These are phyloP conservation scores for Graphium sp. DNA, from an alignment of 2,329 filamentous ascomycete species.

Conservation along the genomic window DNA sequence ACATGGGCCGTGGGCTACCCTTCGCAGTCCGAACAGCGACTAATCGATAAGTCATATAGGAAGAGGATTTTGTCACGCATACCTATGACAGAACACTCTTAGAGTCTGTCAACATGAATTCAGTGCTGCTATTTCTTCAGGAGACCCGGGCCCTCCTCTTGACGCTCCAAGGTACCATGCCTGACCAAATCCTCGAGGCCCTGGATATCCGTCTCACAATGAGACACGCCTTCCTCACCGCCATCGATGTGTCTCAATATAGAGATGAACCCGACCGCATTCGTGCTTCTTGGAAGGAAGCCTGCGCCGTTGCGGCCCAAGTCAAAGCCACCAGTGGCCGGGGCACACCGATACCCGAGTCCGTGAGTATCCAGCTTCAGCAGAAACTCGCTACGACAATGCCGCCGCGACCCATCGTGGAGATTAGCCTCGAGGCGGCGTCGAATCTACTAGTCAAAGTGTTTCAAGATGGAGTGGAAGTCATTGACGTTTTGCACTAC, in stretches of 20 bases:
- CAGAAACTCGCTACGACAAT: conserved; percentile 86
- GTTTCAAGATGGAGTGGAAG: conserved; percentile 54
- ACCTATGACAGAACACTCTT: conserved; percentile 72
- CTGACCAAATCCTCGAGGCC: conserved; percentile 28
- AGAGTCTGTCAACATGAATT: conserved; percentile 37
- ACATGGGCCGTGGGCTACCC: no score
- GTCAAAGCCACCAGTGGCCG: conserved; percentile 45
- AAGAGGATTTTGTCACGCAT: conserved; percentile 93
- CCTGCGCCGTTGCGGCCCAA: conserved; percentile 28
- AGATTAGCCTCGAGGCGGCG: conserved; percentile 57
- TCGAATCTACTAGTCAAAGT: conserved; percentile 52
- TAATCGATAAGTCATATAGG: no score
- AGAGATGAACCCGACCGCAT: conserved; percentile 26
- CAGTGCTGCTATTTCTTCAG: conserved; percentile 36
- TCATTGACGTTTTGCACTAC: conserved; percentile 51
- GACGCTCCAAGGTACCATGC: conserved; percentile 18
- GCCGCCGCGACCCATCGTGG: conserved; percentile 77
- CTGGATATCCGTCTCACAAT: conserved; percentile 50
- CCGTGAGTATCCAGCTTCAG: conserved; percentile 83
- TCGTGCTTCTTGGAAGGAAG: conserved; percentile 32
- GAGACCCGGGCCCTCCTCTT: conserved; percentile 36
- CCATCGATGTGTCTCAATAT: conserved; percentile 29
- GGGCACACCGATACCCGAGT: conserved; percentile 50
- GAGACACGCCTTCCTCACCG: conserved; percentile 43
- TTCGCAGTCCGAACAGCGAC: no score